phyloP scores from a whole-genome alignment of 192 early-diverging fungal genomes.

The Linnemannia elongata region DNA sequence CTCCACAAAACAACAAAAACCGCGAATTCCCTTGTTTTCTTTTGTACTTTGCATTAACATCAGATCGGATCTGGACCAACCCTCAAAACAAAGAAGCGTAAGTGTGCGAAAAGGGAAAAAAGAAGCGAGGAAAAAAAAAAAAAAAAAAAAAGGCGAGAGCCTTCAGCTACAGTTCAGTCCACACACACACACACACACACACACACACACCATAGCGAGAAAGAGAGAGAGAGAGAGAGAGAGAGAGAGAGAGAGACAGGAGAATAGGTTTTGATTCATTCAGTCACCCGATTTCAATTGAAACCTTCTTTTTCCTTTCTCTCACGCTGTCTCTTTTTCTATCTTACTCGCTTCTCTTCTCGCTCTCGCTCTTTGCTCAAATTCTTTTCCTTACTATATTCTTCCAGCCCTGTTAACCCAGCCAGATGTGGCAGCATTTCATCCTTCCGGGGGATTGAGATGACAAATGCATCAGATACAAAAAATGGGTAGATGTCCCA shows the following conservation, averaged over 20 bases:
- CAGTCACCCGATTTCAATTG: slow-evolving; percentile 1
- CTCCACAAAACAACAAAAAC: background rate
- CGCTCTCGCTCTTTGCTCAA: background rate
- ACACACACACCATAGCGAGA: background rate
- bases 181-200: too few relatives aligned
- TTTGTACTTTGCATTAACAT: background rate
- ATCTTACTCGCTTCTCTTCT: background rate
- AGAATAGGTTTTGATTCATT: background rate
- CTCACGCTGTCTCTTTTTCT: background rate
- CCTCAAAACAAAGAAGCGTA: background rate
- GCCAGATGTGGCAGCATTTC: background rate
- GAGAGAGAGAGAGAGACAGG: background rate
- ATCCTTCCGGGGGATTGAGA: too few relatives aligned
- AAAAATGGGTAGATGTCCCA: too few relatives aligned
- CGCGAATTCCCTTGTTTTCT: background rate
- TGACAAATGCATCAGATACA: background rate
- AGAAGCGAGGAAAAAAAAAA: background rate
- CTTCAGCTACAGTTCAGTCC: background rate
- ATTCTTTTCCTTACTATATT: background rate
- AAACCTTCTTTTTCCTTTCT: background rate
- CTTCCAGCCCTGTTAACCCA: too few relatives aligned
- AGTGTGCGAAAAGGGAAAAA: background rate
- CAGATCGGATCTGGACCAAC: slow-evolving; percentile 1
- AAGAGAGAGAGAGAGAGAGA: too few relatives aligned
- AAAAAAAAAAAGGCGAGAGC: background rate